Percentiles rank a stretch among this genome's conserved stretches.
Evolutionary conservation across 2,329 filamentous ascomycete species (phyloP).

Genomic region (Cercospora nicotianae): DNA sequence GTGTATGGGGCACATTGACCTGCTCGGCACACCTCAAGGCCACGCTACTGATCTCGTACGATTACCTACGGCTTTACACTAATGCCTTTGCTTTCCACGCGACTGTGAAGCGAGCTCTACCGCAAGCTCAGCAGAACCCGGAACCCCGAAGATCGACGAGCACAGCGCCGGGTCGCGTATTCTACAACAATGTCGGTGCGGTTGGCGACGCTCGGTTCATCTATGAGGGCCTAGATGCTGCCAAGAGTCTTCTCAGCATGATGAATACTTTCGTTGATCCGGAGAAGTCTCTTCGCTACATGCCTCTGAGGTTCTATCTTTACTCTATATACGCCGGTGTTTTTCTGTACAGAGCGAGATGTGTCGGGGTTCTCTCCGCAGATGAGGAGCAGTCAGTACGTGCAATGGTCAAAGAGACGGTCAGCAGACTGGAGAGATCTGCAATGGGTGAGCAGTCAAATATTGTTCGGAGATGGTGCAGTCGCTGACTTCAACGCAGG

Average conservation of each 20-base stretch:
- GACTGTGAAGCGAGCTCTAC: slow-evolving; percentile 54
- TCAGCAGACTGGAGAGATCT: slow-evolving; percentile 46
- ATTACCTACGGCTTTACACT: slow-evolving; percentile 71
- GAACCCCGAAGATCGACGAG: slow-evolving; percentile 26
- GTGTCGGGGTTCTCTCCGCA: slow-evolving; percentile 49
- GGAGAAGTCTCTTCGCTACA: slow-evolving; percentile 48
- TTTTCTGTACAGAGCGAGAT: slow-evolving; percentile 51
- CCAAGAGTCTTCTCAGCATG: slow-evolving; percentile 52
- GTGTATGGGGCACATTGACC: slow-evolving; percentile 65
- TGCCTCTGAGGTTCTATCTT: slow-evolving; percentile 52
- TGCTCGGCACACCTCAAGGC: slow-evolving; percentile 68
- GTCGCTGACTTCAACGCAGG: background rate
- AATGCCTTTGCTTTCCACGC: slow-evolving; percentile 76
- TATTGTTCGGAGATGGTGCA: background rate
- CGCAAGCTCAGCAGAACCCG: slow-evolving; percentile 33
- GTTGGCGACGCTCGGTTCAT: slow-evolving; percentile 53
- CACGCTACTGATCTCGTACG: slow-evolving; percentile 67
- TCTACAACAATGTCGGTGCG: slow-evolving; percentile 52
- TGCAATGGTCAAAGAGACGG: slow-evolving; percentile 50
- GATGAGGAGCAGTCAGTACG: slow-evolving; percentile 51
- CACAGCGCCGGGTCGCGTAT: slow-evolving; percentile 37
- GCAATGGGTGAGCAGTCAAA: slow-evolving; percentile 38
- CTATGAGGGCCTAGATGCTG: slow-evolving; percentile 52
- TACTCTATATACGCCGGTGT: slow-evolving; percentile 53
- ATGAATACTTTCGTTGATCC: slow-evolving; percentile 53